phyloP scores from a whole-genome alignment of 768 basidiomycete species.

The Boletus speciosus region DNA sequence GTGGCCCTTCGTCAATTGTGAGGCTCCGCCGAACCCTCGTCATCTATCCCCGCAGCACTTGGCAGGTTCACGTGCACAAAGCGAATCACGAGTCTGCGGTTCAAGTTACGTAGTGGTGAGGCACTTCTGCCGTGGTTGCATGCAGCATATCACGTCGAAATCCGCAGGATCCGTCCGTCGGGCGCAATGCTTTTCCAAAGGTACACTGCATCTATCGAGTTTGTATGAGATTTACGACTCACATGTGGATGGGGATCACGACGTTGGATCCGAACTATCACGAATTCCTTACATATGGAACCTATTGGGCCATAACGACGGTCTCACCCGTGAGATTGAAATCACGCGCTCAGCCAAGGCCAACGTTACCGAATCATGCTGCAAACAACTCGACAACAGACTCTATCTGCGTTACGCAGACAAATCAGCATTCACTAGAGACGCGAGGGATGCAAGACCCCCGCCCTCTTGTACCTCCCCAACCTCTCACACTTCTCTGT shows the following conservation, averaged over 20 bases:
- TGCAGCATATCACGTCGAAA: neutral
- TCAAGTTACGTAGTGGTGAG: too few relatives aligned
- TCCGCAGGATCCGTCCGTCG: neutral
- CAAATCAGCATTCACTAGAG: neutral
- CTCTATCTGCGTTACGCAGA: neutral
- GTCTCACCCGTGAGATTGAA: too few relatives aligned
- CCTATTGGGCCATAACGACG: neutral
- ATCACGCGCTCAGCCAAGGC: too few relatives aligned
- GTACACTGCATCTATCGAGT: too few relatives aligned
- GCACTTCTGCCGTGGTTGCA: too few relatives aligned
- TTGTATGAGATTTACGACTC: neutral
- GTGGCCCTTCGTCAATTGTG: neutral
- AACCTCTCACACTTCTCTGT: slow-evolving; percentile 44
- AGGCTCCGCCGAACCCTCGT: neutral
- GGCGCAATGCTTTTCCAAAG: neutral
- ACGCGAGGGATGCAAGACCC: neutral
- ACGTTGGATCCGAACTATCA: neutral
- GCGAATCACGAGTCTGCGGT: neutral
- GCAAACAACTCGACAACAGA: too few relatives aligned
- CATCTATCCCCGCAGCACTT: neutral
- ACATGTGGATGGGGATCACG: neutral
- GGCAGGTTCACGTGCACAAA: neutral
- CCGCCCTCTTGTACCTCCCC: slow-evolving; percentile 44
- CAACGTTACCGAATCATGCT: too few relatives aligned
- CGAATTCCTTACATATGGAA: neutral